Evolutionary conservation across 1,284 basidiomycete species (phyloP), one percentile per base, ranked within the genome.

Genomic region (Flammula alnicola): DNA sequence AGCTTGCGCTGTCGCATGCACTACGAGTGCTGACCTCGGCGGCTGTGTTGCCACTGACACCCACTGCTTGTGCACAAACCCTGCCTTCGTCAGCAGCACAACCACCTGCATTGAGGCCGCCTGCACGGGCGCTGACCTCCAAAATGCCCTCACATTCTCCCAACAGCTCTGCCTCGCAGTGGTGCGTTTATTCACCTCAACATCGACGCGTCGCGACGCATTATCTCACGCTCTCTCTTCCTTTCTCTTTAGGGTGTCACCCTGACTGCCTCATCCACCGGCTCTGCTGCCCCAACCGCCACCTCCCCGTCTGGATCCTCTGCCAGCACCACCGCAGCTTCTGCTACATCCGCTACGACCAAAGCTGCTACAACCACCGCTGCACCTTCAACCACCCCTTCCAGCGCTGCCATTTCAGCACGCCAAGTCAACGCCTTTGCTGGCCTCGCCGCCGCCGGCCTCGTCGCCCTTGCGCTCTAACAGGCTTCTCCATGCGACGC

Each of bases 1-100:
- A 85, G 84, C 16, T 46, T 86, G 84, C 59, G 75, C 80, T 3
- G 22, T 42, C 5, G 2, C 63, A n/a, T 86, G 84, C 64, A 57
- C 81, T 8, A 43, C 62, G 6, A 63, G 54, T 51, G 75, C 78
- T 22, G 55, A 74, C 55, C 59, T 65, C 26, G 76, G 69, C 41
- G 59, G 54, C 47, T 86, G 83, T 67, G 17, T 52, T 17, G 30
- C 60, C 3, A 61, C 60, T 11, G 79, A 84, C 61, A 71, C 76
- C 60, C 56, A 51, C 27, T 86, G 84, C 57, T 70, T 84, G 30
- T 86, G 84, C 75, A 69, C 70, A 4, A 70, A 64, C 62, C 3
- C 57, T 9, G 43, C 53, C 5, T 86, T 83, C 64, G 64, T 85
- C 60, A 44, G 55, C 47, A 67, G 66, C 50, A 73, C 75, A 48